Evolutionary conservation across 75 land plant genomes (phyloP).

Genomic region (Sequoia sempervirens): DNA sequence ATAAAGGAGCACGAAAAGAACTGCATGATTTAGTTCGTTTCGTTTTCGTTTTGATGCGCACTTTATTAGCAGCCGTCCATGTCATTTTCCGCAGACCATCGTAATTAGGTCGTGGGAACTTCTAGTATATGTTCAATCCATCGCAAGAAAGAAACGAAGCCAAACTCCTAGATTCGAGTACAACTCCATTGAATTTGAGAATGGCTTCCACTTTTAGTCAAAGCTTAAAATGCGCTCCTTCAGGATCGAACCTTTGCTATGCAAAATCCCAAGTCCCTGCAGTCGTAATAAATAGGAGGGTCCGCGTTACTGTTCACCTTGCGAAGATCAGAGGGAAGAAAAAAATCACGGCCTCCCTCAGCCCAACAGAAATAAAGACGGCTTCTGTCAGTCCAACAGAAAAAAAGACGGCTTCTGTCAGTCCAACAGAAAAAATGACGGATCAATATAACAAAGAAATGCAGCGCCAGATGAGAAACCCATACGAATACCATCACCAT

Average conservation of each 20-base stretch:
- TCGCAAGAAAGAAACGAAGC: too few species aligned
- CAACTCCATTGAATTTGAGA: background rate
- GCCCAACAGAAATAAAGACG: background rate
- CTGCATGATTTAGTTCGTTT: too few species aligned
- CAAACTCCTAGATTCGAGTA: background rate
- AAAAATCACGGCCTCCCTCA: background rate
- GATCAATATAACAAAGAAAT: conserved; percentile 79
- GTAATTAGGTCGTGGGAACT: background rate
- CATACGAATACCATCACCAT: conserved; percentile 86
- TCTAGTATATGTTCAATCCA: too few species aligned
- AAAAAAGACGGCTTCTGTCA: background rate
- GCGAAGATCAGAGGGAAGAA: background rate
- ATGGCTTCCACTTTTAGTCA: background rate
- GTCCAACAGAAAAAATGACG: conserved; percentile 12
- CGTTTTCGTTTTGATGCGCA: background rate
- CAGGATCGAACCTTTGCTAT: background rate
- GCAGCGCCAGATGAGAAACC: conserved; percentile 86
- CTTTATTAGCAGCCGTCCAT: background rate
- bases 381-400: background rate
- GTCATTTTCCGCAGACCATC: background rate
- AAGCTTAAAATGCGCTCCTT: background rate
- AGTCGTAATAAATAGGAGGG: background rate
- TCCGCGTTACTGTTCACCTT: background rate
- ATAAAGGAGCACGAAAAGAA: too few species aligned
- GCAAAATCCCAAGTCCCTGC: background rate